These are phyloP conservation scores for Metschnikowia anglica DNA, from an alignment of 805 yeast genomes.

Conservation along the genomic window DNA sequence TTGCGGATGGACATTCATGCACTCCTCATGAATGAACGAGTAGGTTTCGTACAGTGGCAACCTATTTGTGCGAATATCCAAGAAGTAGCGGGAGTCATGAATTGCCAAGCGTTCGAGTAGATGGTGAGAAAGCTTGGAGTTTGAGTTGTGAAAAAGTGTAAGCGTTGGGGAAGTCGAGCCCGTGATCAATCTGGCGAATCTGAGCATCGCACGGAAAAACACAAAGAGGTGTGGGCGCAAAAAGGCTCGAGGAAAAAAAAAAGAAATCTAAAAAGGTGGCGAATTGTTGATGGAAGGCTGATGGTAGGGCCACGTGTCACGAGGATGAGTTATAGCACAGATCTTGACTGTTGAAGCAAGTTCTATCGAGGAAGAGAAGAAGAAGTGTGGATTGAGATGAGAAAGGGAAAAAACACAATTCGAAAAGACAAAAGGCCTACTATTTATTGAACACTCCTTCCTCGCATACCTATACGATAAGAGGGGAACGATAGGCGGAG, in stretches of 20 bases:
- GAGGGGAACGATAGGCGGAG: constrained; percentile 18
- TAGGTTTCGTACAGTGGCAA: constrained; percentile 22
- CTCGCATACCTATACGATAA: constrained; percentile 15
- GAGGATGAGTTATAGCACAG: not conserved
- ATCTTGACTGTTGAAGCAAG: constrained; percentile 8
- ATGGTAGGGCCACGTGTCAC: not conserved
- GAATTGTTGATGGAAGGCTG: not conserved
- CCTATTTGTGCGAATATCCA: constrained; percentile 22
- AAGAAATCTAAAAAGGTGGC: not conserved
- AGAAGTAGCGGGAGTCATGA: constrained; percentile 22
- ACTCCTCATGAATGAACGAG: constrained; percentile 22
- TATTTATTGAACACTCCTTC: constrained; percentile 4
- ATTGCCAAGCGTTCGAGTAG: constrained; percentile 26
- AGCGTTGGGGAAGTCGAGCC: constrained; percentile 21
- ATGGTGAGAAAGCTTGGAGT: constrained; percentile 27
- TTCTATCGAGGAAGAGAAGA: not conserved
- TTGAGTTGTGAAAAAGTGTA: constrained; percentile 33
- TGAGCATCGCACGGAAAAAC: constrained; percentile 16
- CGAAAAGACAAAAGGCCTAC: not conserved
- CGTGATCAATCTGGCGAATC: constrained; percentile 19
- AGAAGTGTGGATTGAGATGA: not conserved
- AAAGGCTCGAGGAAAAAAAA: not conserved
- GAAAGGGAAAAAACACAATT: not conserved
- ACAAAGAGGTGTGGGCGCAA: not conserved
- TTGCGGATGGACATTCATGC: constrained; percentile 23